phyloP scores from a whole-genome alignment of 176 grass and related monocot species.

The sorghum (Sorghum bicolor) region Sorghum_bicolor_NCBIv3 NC_012871.2:64180501-64181000 shows the following conservation, averaged over 20 bases:
- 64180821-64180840: too few relatives aligned
- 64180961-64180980: background rate
- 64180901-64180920: too few relatives aligned
- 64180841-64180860: too few relatives aligned
- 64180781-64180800: too few relatives aligned
- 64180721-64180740: too few relatives aligned
- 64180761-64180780: too few relatives aligned
- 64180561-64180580: background rate
- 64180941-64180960: background rate
- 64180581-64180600: background rate
- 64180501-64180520: background rate
- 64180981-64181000: background rate
- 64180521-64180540: background rate
- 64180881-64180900: too few relatives aligned
- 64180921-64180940: too few relatives aligned
- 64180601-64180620: background rate
- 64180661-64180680: background rate
- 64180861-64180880: too few relatives aligned
- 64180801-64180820: too few relatives aligned
- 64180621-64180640: background rate
- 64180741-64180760: too few relatives aligned
- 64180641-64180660: conserved; percentile 48
- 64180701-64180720: too few relatives aligned
- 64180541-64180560: background rate
- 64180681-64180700: background rate